phyloP scores from a whole-genome alignment of 805 yeast genomes.

The Yarrowia osloensis region DNA sequence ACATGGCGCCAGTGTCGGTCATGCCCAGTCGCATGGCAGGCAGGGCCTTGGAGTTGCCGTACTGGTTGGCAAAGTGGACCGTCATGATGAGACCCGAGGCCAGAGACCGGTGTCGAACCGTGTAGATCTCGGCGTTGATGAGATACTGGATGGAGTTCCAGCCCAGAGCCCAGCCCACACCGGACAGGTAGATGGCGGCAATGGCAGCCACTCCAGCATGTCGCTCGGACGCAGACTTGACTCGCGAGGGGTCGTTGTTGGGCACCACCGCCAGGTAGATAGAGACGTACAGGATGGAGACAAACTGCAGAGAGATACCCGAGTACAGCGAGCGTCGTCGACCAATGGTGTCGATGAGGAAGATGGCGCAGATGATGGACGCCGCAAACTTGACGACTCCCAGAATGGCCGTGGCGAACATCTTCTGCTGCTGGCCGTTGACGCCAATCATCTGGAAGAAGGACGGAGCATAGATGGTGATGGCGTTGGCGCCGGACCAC shows the following conservation, averaged over 20 bases:
- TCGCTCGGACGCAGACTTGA: constrained; percentile 42
- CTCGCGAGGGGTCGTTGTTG: constrained; percentile 44
- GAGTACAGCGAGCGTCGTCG: constrained; percentile 52
- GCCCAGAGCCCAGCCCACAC: constrained; percentile 62
- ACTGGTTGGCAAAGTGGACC: constrained; percentile 59
- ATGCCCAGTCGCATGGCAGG: constrained; percentile 54
- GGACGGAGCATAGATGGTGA: constrained; percentile 60
- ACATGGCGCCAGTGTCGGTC: constrained; percentile 54
- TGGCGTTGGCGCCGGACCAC: constrained; percentile 61
- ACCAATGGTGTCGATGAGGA: constrained; percentile 56
- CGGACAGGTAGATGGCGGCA: constrained; percentile 53
- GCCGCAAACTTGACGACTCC: constrained; percentile 56
- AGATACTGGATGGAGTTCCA: constrained; percentile 59
- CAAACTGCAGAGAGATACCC: constrained; percentile 52
- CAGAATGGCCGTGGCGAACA: constrained; percentile 53
- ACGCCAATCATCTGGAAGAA: constrained; percentile 53
- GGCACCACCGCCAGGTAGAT: constrained; percentile 47
- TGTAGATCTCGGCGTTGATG: constrained; percentile 57
- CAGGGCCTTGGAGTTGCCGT: constrained; percentile 57
- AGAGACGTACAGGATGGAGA: constrained; percentile 51
- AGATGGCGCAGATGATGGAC: constrained; percentile 55
- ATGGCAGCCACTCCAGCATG: constrained; percentile 52
- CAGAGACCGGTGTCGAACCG: constrained; percentile 52
- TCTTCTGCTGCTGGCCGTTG: constrained; percentile 44
- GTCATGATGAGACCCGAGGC: constrained; percentile 57